Conservation (phyloP, 1,284 basidiomycete species). For the Tremellales sp. region DNA sequence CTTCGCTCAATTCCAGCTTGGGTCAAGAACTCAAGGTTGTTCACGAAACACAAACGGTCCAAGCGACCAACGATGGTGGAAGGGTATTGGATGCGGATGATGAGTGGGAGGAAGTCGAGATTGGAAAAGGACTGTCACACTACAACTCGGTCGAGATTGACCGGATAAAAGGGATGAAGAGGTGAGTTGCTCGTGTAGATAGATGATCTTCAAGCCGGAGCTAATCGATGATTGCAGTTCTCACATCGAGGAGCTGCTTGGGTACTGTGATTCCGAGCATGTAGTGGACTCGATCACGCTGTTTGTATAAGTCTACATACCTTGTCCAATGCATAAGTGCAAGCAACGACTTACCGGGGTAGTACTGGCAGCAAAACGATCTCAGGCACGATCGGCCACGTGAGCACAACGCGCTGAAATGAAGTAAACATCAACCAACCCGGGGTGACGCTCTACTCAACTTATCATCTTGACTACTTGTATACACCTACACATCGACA, state of each 20-base stretch:
- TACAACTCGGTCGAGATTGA: conserved; percentile 92
- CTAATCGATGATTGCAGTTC: conserved; percentile 55
- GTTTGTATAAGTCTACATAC: too few relatives aligned
- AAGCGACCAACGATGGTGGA: background rate
- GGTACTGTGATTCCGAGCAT: conserved; percentile 93
- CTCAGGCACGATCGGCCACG: too few relatives aligned
- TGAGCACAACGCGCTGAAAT: too few relatives aligned
- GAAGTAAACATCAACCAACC: too few relatives aligned
- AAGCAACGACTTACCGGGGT: too few relatives aligned
- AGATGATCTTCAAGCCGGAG: background rate
- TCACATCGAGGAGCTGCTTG: conserved; percentile 72
- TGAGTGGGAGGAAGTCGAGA: conserved; percentile 75
- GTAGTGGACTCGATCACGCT: conserved; percentile 80
- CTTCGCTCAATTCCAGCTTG: conserved; percentile 1
- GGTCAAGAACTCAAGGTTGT: conserved; percentile 7
- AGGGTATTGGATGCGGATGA: conserved; percentile 40
- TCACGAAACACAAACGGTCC: conserved; percentile 3
- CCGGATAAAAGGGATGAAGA: conserved; percentile 83
- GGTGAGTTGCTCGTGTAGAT: conserved; percentile 62
- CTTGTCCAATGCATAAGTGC: background rate
- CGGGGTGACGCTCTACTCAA: too few relatives aligned
- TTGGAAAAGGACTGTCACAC: conserved; percentile 89
- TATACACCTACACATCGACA: too few relatives aligned
- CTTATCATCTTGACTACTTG: too few relatives aligned
- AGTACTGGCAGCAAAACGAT: too few relatives aligned